Evolutionary conservation across 2,329 filamentous ascomycete genomes (phyloP).

Genomic region (Talaromyces pinophilus): DNA sequence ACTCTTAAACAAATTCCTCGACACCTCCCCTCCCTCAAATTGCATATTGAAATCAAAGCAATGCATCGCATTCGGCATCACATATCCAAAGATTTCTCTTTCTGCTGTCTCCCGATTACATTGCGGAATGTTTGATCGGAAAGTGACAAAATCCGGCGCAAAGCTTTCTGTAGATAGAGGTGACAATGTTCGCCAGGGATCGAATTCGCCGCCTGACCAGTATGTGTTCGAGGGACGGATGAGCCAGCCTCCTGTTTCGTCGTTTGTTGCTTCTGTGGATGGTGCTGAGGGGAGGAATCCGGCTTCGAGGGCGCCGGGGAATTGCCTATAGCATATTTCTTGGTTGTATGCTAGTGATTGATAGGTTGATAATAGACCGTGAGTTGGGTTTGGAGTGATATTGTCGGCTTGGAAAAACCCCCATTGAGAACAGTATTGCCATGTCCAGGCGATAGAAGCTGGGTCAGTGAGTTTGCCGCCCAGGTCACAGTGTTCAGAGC

Average conservation of each 20-base stretch:
- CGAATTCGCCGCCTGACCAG: slow-evolving; percentile 54
- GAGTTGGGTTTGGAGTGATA: slow-evolving; percentile 37
- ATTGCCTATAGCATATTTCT: slow-evolving; percentile 52
- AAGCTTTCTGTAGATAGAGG: slow-evolving; percentile 45
- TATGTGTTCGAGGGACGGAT: slow-evolving; percentile 56
- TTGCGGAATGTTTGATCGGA: slow-evolving; percentile 45
- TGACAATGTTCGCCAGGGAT: slow-evolving; percentile 55
- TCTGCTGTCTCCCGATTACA: slow-evolving; percentile 43
- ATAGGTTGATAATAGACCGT: slow-evolving; percentile 51
- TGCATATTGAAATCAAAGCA: slow-evolving; percentile 50
- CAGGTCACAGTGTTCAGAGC: slow-evolving; percentile 41
- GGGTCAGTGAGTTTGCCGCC: slow-evolving; percentile 39
- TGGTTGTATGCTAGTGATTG: slow-evolving; percentile 49
- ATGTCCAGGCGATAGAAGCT: slow-evolving; percentile 48
- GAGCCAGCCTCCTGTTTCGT: slow-evolving; percentile 52
- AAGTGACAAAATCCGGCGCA: slow-evolving; percentile 40
- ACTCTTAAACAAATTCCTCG: slow-evolving; percentile 39
- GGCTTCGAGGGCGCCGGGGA: slow-evolving; percentile 44
- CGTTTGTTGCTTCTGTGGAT: slow-evolving; percentile 43
- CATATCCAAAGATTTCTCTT: slow-evolving; percentile 51
- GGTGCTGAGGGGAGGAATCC: slow-evolving; percentile 48
- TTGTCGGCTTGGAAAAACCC: slow-evolving; percentile 55
- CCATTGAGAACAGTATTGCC: slow-evolving; percentile 58
- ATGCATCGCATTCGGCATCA: slow-evolving; percentile 51
- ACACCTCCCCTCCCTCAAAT: slow-evolving; percentile 38